Base-by-base conservation (phyloP, 1,284 basidiomycete genomes). In the Mycena sp. region DNA sequence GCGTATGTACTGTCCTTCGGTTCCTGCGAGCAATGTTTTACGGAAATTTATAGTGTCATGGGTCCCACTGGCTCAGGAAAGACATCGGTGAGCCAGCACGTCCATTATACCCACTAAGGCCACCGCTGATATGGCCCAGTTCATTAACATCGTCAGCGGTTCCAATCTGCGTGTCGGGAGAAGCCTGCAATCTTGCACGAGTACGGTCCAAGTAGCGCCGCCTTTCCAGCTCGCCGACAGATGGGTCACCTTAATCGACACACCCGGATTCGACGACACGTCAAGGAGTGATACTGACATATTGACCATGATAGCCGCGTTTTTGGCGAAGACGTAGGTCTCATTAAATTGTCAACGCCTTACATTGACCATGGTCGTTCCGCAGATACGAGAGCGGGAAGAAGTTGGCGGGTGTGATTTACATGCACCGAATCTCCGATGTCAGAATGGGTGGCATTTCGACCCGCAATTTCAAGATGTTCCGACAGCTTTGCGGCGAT, bases 401-500 rank as follows among this genome's bases (percentile, higher is more conserved):
- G 23, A 64, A 52, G 35, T 48, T 64, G 2, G 52, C 58, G 14
- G 63, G 58, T 23, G 48, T 64, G 40, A 64, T 64, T 41, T 64
- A 61, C 41, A 56, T 64, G 53, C 63, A 64, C 53, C 45, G 53
- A 7, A 64, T 64, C 28, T 56, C 53, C 37, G 58, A 64, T 35
- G 43, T 52, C n/a, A 58, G 58, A 16, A 57, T 64, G 58, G 58
- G 53, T 0, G 58, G 58, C 30, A 60, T 60, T 12, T 60, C 58
- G 23, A 59, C 46, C n/a, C 52, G 53, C 38, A 57, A 64, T 17
- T 64, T 64, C 48, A 56, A 56, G 53, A 60, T 60, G 48, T 60
- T 64, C 48, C 17, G 53, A 28, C 46, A 64, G 53, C 41, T 64
- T n/a, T 64, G 63, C 35, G 53, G 63, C 41, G 63, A 64, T n/a